Conservation (phyloP, 495 filamentous ascomycete genomes). For the Hyaloscypha variabilis region DNA sequence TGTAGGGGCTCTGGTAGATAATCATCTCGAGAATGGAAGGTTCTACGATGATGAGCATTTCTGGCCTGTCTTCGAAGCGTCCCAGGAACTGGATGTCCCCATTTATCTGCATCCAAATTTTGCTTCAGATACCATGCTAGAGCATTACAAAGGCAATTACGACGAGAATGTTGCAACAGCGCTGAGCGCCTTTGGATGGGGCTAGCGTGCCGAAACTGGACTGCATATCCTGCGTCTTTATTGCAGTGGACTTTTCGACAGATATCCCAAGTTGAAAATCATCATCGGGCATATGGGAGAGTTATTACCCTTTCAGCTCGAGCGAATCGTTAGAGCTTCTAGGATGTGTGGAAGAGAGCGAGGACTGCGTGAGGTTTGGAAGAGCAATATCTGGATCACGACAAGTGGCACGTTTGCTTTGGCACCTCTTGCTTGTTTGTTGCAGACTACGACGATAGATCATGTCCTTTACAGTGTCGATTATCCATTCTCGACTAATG, state of each 20-base stretch:
- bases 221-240: conserved; percentile 29
- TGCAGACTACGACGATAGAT: conserved; percentile 55
- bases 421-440: conserved; percentile 51
- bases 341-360: conserved; percentile 41
- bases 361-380: conserved; percentile 27
- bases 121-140: conserved; percentile 49
- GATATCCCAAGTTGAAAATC: conserved; percentile 58
- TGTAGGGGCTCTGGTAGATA: too few species aligned
- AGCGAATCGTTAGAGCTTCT: conserved; percentile 57
- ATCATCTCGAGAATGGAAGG: conserved; percentile 37
- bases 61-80: conserved; percentile 46
- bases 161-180: conserved; percentile 37
- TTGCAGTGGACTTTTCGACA: conserved; percentile 46
- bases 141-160: conserved; percentile 49
- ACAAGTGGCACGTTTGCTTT: conserved; percentile 63
- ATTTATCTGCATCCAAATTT: conserved; percentile 61
- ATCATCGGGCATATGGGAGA: conserved; percentile 70
- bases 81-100: conserved; percentile 55
- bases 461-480: conserved; percentile 61
- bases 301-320: conserved; percentile 64
- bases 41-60: conserved; percentile 45
- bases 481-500: conserved; percentile 57
- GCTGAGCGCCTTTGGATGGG: conserved; percentile 45
- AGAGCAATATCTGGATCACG: conserved; percentile 66
- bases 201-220: conserved; percentile 50